Conservation (phyloP, 192 early-diverging fungal species). For the Helicostylum pulchrum region DNA sequence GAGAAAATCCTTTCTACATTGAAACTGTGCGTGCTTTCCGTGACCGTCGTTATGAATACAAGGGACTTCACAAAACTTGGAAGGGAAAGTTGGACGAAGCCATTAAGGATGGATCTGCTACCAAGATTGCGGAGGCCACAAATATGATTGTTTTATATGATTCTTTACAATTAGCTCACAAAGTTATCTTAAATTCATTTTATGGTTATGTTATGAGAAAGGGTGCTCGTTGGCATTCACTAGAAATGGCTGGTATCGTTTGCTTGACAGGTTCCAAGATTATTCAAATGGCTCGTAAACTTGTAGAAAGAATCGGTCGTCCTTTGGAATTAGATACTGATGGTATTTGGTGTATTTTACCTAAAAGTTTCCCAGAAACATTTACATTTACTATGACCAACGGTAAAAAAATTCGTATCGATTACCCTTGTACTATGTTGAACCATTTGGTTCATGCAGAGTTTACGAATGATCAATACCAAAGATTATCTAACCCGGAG, state of each 20-base stretch:
- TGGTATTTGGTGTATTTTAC: conserved; percentile 98
- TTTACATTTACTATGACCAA: conserved; percentile 79
- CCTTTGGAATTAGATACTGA: conserved; percentile 98
- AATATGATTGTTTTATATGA: conserved; percentile 96
- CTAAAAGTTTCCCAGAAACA: conserved; percentile 89
- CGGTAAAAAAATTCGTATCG: conserved; percentile 80
- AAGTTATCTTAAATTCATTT: conserved; percentile 92
- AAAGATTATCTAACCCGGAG: conserved; percentile 64
- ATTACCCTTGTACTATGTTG: conserved; percentile 97
- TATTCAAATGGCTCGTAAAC: conserved; percentile 92
- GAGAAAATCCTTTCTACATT: conserved; percentile 98
- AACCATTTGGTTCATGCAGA: conserved; percentile 94
- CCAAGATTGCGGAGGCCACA: conserved; percentile 75
- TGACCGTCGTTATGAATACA: conserved; percentile 98
- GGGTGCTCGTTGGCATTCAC: conserved; percentile 96
- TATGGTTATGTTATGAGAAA: conserved; percentile 99
- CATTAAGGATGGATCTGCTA: conserved; percentile 54
- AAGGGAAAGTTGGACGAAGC: conserved; percentile 84
- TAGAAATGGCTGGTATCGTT: conserved; percentile 99
- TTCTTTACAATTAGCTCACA: conserved; percentile 97
- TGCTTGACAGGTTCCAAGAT: conserved; percentile 95
- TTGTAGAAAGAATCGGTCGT: conserved; percentile 89
- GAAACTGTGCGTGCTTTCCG: conserved; percentile 95
- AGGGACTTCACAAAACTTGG: conserved; percentile 87
- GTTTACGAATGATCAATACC: conserved; percentile 98